Evolutionary conservation across 305 asterid species (phyloP).

Genomic region (Nicotiana rustica): DNA sequence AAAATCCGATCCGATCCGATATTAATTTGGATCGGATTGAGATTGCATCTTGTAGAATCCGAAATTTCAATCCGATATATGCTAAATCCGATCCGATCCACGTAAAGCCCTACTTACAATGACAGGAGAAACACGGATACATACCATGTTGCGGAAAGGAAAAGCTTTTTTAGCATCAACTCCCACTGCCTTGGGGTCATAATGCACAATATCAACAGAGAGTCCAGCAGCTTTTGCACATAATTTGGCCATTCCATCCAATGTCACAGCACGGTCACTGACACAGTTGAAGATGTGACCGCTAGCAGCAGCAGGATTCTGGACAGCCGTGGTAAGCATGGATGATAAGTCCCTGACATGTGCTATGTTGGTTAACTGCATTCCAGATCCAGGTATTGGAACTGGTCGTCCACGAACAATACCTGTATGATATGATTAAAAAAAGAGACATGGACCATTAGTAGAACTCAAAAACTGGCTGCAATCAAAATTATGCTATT

Average conservation of each 20-base stretch:
- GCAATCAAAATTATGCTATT: background rate
- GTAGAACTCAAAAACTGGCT: slow-evolving; percentile 33
- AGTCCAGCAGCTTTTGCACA: slow-evolving; percentile 85
- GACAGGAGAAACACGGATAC: background rate
- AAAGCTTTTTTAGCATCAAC: slow-evolving; percentile 90
- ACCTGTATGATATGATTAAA: slow-evolving; percentile 50
- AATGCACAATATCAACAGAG: slow-evolving; percentile 85
- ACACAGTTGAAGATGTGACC: slow-evolving; percentile 87
- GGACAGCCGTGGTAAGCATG: slow-evolving; percentile 77
- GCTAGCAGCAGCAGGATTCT: slow-evolving; percentile 74
- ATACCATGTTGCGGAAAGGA: slow-evolving; percentile 96
- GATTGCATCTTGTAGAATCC: too few relatives aligned
- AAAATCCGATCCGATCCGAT: too few relatives aligned
- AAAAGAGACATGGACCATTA: background rate
- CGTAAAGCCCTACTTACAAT: too few relatives aligned
- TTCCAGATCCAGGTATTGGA: slow-evolving; percentile 88
- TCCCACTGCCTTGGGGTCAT: slow-evolving; percentile 87
- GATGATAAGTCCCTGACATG: slow-evolving; percentile 92
- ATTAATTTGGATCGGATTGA: too few relatives aligned
- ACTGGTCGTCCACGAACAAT: slow-evolving; percentile 85
- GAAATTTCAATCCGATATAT: too few relatives aligned
- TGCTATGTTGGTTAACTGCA: slow-evolving; percentile 85
- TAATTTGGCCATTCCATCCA: slow-evolving; percentile 84
- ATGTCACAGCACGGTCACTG: slow-evolving; percentile 91
- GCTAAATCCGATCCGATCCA: too few relatives aligned